A percentile compares a stretch with the other conserved stretches of the same genome.
phyloP scores from a whole-genome alignment of 306 rosid species.

The Fagus crenata region DNA sequence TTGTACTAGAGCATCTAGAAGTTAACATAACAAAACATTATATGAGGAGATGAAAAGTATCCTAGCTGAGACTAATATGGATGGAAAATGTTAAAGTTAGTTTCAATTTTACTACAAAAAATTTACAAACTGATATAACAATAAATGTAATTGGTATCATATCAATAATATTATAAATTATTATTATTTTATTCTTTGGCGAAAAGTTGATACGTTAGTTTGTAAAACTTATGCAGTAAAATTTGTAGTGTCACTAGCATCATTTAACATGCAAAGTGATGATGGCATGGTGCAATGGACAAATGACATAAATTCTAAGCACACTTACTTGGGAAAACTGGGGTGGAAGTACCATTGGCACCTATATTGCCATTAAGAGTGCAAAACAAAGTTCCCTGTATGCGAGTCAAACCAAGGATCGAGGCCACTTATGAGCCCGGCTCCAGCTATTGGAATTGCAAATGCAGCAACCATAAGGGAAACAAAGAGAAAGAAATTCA shows the following conservation, averaged over 20 bases:
- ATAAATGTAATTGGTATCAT: too few relatives aligned
- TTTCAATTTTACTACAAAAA: too few relatives aligned
- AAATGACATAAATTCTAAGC: too few relatives aligned
- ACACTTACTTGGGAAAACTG: slow-evolving; percentile 37
- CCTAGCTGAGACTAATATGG: background rate
- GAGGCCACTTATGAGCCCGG: background rate
- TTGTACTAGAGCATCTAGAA: slow-evolving; percentile 34
- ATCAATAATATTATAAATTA: too few relatives aligned
- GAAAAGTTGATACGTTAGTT: too few relatives aligned
- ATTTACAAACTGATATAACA: too few relatives aligned
- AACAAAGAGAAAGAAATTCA: slow-evolving; percentile 14
- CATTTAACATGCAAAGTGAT: too few relatives aligned
- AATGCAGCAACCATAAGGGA: slow-evolving; percentile 15
- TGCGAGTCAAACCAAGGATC: background rate
- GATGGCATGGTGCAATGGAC: too few relatives aligned
- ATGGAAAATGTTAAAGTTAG: too few relatives aligned
- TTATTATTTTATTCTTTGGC: too few relatives aligned
- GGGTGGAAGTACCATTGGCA: slow-evolving; percentile 26
- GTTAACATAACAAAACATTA: background rate
- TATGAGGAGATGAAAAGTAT: background rate
- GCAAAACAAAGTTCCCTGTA: slow-evolving; percentile 4
- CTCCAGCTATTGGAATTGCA: slow-evolving; percentile 19
- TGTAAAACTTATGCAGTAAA: too few relatives aligned
- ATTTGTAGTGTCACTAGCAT: too few relatives aligned
- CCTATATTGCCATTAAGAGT: slow-evolving; percentile 30